Conservation (phyloP, 169 alveolate genomes). For the Plasmodium inui region DNA sequence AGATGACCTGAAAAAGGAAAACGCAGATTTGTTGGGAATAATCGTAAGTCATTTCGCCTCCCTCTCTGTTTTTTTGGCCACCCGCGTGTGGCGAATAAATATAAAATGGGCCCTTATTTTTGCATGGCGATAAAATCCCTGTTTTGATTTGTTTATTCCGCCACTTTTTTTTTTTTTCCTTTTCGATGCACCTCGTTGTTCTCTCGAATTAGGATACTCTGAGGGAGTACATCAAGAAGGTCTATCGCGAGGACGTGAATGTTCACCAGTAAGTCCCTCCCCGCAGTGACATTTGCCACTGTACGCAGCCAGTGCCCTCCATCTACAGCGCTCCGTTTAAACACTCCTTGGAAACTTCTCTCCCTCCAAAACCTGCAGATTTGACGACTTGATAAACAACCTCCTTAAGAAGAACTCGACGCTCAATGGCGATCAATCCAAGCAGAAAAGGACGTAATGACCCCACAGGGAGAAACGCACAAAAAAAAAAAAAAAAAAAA, state of each 20-base stretch:
- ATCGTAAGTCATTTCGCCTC: constrained; percentile 10
- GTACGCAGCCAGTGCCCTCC: neutral
- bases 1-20: constrained; percentile 48
- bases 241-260: constrained; percentile 7
- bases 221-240: constrained; percentile 28
- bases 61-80: neutral
- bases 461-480: neutral
- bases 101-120: neutral
- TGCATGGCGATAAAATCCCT: neutral
- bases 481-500: neutral
- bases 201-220: constrained; percentile 5
- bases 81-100: neutral
- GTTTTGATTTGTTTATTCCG: neutral
- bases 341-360: neutral
- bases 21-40: neutral
- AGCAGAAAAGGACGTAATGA: constrained; percentile 58
- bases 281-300: neutral
- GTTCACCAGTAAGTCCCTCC: constrained; percentile 49
- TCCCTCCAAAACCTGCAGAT: neutral
- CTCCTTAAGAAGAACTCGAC: constrained; percentile 42
- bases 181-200: neutral
- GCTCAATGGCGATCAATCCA: constrained; percentile 38
- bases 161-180: neutral
- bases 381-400: constrained; percentile 56
- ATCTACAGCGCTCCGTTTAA: neutral